phyloP scores from a whole-genome alignment of 139 green algal species.

The Closterium sp. region DNA sequence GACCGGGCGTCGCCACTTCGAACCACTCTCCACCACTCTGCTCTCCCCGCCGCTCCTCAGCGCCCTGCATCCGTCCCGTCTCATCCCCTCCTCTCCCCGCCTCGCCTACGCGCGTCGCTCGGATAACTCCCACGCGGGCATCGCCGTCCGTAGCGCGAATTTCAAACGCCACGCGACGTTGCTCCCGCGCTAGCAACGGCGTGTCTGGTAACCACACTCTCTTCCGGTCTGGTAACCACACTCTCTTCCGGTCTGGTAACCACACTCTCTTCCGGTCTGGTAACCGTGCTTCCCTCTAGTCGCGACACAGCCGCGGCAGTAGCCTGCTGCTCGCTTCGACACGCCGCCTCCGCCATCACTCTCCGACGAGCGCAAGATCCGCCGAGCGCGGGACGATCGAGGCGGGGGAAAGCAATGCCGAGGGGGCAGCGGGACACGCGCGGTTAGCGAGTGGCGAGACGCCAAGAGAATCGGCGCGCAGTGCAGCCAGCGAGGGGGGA shows the following conservation, averaged over 20 bases:
- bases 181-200: neutral
- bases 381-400: neutral
- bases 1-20: neutral
- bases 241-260: neutral
- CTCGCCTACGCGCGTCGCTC: neutral
- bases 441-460: neutral
- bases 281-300: neutral
- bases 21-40: neutral
- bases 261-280: neutral
- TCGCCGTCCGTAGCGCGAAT: neutral
- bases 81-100: neutral
- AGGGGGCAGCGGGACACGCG: neutral
- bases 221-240: neutral
- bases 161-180: neutral
- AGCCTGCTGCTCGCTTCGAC: neutral
- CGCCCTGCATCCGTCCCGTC: neutral
- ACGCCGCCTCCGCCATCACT: neutral
- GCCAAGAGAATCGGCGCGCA: neutral
- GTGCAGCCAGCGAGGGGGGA: neutral
- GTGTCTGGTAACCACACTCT: neutral
- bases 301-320: neutral
- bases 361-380: neutral
- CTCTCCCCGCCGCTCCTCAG: neutral
- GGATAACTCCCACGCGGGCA: neutral
- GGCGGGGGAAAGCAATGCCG: neutral